Evolutionary conservation across 768 basidiomycete species (phyloP).

Genomic region (Auriscalpium microsporum): DNA sequence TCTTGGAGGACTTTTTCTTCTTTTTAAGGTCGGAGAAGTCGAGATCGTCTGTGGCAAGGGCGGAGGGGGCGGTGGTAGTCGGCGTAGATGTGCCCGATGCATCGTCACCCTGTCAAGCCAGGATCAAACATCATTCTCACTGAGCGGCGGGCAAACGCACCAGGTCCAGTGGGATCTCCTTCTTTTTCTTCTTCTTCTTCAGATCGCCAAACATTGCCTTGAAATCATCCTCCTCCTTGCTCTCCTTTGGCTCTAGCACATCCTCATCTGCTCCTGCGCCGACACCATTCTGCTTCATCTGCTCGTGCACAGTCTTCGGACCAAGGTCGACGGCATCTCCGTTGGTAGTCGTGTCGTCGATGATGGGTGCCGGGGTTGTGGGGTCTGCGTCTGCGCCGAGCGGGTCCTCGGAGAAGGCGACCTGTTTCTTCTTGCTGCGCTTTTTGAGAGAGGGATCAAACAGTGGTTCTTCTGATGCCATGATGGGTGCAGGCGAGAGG

Average conservation of each 20-base stretch:
- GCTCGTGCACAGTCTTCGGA: constrained; percentile 66
- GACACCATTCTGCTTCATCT: constrained; percentile 46
- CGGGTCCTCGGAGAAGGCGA: constrained; percentile 80
- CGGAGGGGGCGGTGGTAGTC: constrained; percentile 22
- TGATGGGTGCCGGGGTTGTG: constrained; percentile 66
- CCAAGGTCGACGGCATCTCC: constrained; percentile 74
- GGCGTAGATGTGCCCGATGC: constrained; percentile 62
- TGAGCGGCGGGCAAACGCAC: constrained; percentile 31
- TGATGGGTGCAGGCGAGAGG: constrained; percentile 19
- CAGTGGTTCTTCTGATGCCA: constrained; percentile 65
- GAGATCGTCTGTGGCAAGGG: constrained; percentile 53
- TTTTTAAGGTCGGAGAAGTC: constrained; percentile 97
- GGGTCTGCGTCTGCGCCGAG: constrained; percentile 77
- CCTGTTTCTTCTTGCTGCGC: constrained; percentile 82
- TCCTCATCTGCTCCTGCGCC: constrained; percentile 22
- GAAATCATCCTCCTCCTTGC: constrained; percentile 63
- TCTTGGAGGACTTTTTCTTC: constrained; percentile 83
- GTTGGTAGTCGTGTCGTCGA: constrained; percentile 60
- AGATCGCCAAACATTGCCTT: constrained; percentile 82
- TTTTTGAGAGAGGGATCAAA: constrained; percentile 77
- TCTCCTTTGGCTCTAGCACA: constrained; percentile 32
- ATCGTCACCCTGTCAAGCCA: constrained; percentile 42
- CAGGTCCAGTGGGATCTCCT: constrained; percentile 78
- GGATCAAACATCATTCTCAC: neutral
- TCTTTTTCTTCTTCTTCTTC: constrained; percentile 91